phyloP scores from a whole-genome alignment of 345 rosid species.

The Syzygium jambos region DNA sequence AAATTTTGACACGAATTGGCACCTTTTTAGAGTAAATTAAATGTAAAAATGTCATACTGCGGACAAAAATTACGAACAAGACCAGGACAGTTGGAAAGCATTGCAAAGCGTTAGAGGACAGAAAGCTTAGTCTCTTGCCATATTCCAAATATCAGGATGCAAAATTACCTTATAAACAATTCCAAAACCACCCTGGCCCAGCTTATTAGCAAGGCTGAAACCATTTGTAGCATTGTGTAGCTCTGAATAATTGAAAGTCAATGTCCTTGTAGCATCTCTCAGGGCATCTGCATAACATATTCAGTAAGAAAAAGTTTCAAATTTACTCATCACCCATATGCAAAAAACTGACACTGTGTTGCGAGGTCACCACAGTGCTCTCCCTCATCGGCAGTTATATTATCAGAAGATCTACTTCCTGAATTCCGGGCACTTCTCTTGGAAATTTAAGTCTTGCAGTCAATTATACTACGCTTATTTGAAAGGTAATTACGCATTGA shows the following conservation, averaged over 20 bases:
- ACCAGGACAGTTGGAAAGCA: not conserved
- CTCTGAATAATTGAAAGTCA: slow-evolving; percentile 51
- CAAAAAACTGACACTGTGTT: not conserved
- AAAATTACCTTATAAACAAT: slow-evolving; percentile 29
- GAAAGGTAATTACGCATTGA: not conserved
- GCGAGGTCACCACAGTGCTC: not conserved
- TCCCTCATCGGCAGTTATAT: not conserved
- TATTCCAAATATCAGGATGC: not conserved
- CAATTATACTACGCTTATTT: not conserved
- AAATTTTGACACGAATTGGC: not conserved
- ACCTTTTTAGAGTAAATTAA: not conserved
- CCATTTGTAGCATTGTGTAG: slow-evolving; percentile 55
- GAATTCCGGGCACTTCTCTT: not conserved
- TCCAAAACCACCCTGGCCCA: slow-evolving; percentile 89
- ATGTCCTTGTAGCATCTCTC: slow-evolving; percentile 36
- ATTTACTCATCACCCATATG: not conserved
- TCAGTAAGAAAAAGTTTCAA: not conserved
- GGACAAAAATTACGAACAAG: not conserved
- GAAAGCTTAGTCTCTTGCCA: not conserved
- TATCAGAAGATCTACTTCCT: not conserved
- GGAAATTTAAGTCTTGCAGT: not conserved
- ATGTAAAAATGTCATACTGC: not conserved
- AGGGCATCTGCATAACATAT: slow-evolving; percentile 19
- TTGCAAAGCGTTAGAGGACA: not conserved
- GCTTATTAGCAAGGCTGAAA: slow-evolving; percentile 51